These are phyloP conservation scores for Gnetum montanum DNA, from an alignment of 75 land plant species.

Conservation along the genomic window DNA sequence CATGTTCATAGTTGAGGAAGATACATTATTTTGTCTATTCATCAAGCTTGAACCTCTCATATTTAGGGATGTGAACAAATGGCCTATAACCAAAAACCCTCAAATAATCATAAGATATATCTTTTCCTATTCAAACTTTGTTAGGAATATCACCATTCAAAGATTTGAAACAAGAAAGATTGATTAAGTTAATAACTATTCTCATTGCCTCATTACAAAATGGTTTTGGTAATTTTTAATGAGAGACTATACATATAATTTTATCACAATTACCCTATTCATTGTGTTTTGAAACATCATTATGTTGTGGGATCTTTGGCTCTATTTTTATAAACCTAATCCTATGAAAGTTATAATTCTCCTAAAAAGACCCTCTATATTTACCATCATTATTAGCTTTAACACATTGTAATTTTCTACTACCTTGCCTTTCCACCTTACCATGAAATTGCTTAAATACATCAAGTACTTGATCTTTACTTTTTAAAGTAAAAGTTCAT, in stretches of 20 bases:
- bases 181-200: not conserved
- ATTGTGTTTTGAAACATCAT: constrained; percentile 20
- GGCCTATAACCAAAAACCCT: constrained; percentile 11
- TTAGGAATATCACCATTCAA: not conserved
- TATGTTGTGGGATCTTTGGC: constrained; percentile 10
- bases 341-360: constrained; percentile 8
- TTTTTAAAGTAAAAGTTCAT: constrained; percentile 14
- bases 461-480: constrained; percentile 24
- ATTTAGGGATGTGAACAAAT: constrained; percentile 11
- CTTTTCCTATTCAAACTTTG: not conserved
- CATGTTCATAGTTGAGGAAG: constrained; percentile 15
- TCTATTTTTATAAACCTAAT: constrained; percentile 12
- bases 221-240: not conserved
- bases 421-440: constrained; percentile 10
- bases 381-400: constrained; percentile 19
- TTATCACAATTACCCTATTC: constrained; percentile 9
- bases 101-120: not conserved
- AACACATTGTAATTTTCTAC: constrained; percentile 15
- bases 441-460: constrained; percentile 17
- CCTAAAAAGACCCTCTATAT: constrained; percentile 10
- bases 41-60: constrained; percentile 15
- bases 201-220: constrained; percentile 10
- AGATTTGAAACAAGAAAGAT: not conserved
- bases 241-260: constrained; percentile 9
- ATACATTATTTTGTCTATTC: constrained; percentile 10